phyloP scores from a whole-genome alignment of 331 rosid genomes.

The Prunus yedoensis region DNA sequence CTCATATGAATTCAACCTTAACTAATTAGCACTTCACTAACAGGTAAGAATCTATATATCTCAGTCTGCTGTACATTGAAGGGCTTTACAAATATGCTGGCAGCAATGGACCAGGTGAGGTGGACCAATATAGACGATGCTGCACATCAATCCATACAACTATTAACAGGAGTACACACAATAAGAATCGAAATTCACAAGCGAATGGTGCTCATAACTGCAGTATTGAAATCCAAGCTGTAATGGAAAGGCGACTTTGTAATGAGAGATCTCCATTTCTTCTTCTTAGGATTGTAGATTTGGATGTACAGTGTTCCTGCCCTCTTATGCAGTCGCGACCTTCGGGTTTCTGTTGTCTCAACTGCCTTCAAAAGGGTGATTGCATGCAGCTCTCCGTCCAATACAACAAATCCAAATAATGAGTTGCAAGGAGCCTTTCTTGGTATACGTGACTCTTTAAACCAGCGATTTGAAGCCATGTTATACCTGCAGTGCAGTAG shows the following conservation, averaged over 20 bases:
- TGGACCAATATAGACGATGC: not conserved
- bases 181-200: conserved; percentile 37
- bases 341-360: conserved; percentile 37
- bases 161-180: not conserved
- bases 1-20: too few relatives aligned
- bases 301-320: conserved; percentile 61
- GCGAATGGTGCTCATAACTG: conserved; percentile 63
- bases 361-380: conserved; percentile 42
- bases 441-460: conserved; percentile 60
- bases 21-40: not conserved
- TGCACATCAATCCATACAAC: conserved; percentile 14
- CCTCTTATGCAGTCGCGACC: conserved; percentile 54
- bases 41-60: not conserved
- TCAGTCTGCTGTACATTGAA: conserved; percentile 1
- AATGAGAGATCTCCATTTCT: conserved; percentile 63
- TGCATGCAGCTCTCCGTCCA: conserved; percentile 60
- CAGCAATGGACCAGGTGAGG: not conserved
- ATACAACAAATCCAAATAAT: conserved; percentile 50
- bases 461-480: conserved; percentile 65
- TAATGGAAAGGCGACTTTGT: conserved; percentile 62
- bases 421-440: conserved; percentile 46
- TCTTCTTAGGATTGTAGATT: conserved; percentile 73
- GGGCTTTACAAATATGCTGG: conserved; percentile 17
- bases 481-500: conserved; percentile 53
- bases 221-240: conserved; percentile 50